Base-by-base conservation (phyloP, 352 stramenopile genomes). In the Phytophthora kernoviae region DNA sequence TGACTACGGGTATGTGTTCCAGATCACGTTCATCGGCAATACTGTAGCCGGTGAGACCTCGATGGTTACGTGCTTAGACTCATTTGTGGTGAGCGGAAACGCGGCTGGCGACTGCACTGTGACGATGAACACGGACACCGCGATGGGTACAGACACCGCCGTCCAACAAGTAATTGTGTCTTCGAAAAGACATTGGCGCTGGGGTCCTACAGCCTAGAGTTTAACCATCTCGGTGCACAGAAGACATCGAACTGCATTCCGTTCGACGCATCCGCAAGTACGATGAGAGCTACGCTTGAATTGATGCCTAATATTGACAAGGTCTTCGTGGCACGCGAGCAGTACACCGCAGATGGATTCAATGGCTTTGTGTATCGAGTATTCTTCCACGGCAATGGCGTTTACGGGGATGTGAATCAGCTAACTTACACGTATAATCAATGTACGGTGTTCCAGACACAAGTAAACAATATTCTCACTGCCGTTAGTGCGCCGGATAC, bases 381-480 rank as follows among this genome's bases (percentile, higher is more conserved):
- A 15, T 92, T 91, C 53, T 94, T 94, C 36, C 81, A 88, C 33
- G 86, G 84, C 3, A 92, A 93, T 22, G 78, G 78, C 1, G 84
- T 92, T 7, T 73, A 75, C 5, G 68, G 75, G 0, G 54, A 75
- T 17, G 32, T 78, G 7, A 40, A 44, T 0, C 33, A 17, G n/a
- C 53, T 87, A 33, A 66, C 53, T 12, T 59, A 26, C 9, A 48
- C 54, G 40, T 48, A 46, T 14, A 58, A 40, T 5, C 43, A 37
- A 18, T 92, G 80, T 24, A 68, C 57, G 2, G 22, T 59, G 5
- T 91, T 93, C 46, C 68, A 93, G 62, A 91, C 85, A 1, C 65
- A 81, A 15, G 68, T 79, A 15, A 87, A 84, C 41, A 93, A 94
- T 20, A 68, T 72, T 18, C 58, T 93, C 3, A 86, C 74, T 1